Percentiles rank a stretch among this genome's conserved stretches.
phyloP scores from a whole-genome alignment of 2,329 filamentous ascomycete genomes.

The Cladosporium velox region DNA sequence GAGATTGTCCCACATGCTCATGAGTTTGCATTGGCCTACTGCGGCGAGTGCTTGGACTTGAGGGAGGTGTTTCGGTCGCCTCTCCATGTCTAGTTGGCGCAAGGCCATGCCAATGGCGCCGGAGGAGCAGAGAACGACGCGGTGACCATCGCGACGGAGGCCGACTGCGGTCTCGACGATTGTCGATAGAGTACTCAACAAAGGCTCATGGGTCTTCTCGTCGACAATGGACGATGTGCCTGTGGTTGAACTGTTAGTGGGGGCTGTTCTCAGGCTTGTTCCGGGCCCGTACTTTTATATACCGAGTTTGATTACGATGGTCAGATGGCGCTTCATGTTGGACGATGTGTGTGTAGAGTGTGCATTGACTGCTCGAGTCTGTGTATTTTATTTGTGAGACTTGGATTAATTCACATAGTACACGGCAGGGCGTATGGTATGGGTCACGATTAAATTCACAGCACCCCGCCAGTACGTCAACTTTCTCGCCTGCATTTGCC shows the following conservation, averaged over 20 bases:
- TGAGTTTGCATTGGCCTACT: slow-evolving; percentile 92
- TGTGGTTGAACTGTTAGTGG: slow-evolving; percentile 45
- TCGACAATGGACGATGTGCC: slow-evolving; percentile 99
- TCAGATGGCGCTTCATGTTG: slow-evolving; percentile 70
- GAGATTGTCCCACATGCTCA: slow-evolving; percentile 92
- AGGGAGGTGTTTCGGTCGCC: slow-evolving; percentile 85
- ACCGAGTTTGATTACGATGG: slow-evolving; percentile 88
- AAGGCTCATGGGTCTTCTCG: slow-evolving; percentile 89
- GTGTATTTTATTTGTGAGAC: background rate
- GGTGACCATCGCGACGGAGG: slow-evolving; percentile 85
- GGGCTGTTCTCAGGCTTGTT: slow-evolving; percentile 28
- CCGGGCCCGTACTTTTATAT: slow-evolving; percentile 34
- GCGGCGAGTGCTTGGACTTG: slow-evolving; percentile 91
- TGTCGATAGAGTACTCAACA: slow-evolving; percentile 83
- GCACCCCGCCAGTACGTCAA: background rate
- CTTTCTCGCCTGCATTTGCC: background rate
- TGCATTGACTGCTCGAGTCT: background rate
- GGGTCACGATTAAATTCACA: slow-evolving; percentile 8
- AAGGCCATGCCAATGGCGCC: slow-evolving; percentile 95
- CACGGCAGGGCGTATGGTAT: background rate
- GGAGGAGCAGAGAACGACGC: slow-evolving; percentile 93
- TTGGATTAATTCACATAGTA: background rate
- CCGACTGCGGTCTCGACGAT: slow-evolving; percentile 94
- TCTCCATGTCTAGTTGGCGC: slow-evolving; percentile 82
- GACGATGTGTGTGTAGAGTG: background rate